A percentile compares a stretch with the other conserved stretches of the same genome.
Evolutionary conservation across 257 asterid species (phyloP).

Genomic region (Fraxinus anomala): DNA sequence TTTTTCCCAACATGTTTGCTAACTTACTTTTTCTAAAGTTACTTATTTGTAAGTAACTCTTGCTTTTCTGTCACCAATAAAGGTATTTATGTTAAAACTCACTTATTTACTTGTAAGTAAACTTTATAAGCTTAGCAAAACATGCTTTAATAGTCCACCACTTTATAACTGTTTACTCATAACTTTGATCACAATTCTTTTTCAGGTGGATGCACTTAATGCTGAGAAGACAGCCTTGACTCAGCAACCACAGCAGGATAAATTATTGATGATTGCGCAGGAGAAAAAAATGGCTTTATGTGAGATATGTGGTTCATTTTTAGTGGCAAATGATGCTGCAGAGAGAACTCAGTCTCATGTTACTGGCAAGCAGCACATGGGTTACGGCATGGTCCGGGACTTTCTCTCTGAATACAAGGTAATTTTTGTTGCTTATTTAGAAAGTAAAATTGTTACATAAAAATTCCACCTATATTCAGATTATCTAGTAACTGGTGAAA

Average conservation of each 20-base stretch:
- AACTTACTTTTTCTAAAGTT: neutral
- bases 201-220: slow-evolving; percentile 88
- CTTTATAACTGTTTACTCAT: neutral
- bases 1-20: neutral
- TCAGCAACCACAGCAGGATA: slow-evolving; percentile 78
- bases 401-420: slow-evolving; percentile 71
- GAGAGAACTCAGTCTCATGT: slow-evolving; percentile 98
- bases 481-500: slow-evolving; percentile 21
- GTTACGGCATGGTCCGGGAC: slow-evolving; percentile 93
- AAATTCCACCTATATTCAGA: neutral
- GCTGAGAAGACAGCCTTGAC: slow-evolving; percentile 72
- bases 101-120: neutral
- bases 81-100: too few species aligned
- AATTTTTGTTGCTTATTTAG: neutral
- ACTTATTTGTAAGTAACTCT: neutral
- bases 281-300: slow-evolving; percentile 98
- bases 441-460: neutral
- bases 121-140: neutral
- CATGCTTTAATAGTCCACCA: neutral
- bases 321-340: slow-evolving; percentile 93
- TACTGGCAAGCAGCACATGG: slow-evolving; percentile 95
- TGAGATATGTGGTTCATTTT: slow-evolving; percentile 96
- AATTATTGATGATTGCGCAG: slow-evolving; percentile 75
- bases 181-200: slow-evolving; percentile 7
- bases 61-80: neutral